Evolutionary conservation across 139 green algal species (phyloP).

Genomic region (Chlamydomonas eustigma): DNA sequence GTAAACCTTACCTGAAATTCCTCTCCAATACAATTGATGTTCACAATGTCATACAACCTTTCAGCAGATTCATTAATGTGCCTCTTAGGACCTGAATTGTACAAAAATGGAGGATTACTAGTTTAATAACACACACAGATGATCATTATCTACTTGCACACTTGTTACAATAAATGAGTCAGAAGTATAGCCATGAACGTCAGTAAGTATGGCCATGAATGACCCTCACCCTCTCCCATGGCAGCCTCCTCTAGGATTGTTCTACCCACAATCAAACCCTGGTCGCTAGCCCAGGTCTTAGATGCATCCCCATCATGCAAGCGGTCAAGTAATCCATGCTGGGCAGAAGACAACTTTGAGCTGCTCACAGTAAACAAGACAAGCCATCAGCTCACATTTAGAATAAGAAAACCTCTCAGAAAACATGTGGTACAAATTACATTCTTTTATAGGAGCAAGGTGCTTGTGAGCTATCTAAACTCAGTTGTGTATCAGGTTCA

Average conservation of each 20-base stretch:
- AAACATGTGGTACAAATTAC: no score
- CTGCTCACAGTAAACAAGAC: background rate
- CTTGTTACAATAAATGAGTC: no score
- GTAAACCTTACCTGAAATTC: conserved; percentile 1
- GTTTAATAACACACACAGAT: no score
- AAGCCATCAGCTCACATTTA: background rate
- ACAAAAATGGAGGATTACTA: background rate
- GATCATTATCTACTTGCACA: no score
- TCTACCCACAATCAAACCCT: background rate
- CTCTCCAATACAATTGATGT: conserved; percentile 24
- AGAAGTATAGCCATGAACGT: no score
- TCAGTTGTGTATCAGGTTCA: no score
- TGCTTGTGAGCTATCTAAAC: no score
- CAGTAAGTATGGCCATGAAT: no score
- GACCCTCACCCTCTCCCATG: background rate
- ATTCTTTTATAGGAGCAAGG: no score
- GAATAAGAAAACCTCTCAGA: no score
- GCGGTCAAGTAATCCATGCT: background rate
- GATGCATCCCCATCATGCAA: background rate
- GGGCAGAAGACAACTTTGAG: background rate
- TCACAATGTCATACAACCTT: conserved; percentile 24
- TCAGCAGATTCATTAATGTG: background rate
- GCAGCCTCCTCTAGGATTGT: background rate
- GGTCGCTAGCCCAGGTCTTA: background rate
- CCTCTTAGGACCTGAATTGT: background rate